Evolutionary conservation across 2,329 filamentous ascomycete species (phyloP).

Genomic region (Fusarium nygamai): DNA sequence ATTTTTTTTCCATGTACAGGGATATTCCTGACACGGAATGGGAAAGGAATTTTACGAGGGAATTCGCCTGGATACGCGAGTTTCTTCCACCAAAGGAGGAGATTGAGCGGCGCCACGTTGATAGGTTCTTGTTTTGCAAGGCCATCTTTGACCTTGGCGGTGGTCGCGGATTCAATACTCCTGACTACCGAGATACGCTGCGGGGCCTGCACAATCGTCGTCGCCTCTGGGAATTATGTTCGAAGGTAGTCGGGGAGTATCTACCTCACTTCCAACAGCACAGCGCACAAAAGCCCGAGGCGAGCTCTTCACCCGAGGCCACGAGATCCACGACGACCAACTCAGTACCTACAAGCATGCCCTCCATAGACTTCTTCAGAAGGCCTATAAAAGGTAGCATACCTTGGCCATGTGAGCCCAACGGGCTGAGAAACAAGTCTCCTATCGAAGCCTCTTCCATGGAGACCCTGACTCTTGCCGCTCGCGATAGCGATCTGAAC

Average conservation of each 20-base stretch:
- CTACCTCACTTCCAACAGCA: no score
- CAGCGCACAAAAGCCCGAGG: no score
- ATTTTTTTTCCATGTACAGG: not conserved
- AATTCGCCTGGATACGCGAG: not conserved
- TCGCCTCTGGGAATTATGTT: not conserved
- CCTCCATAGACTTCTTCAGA: not conserved
- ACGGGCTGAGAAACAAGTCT: not conserved
- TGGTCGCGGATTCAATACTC: not conserved
- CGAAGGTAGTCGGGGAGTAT: no score
- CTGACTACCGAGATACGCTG: not conserved
- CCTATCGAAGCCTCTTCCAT: accelerated
- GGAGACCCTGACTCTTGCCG: not conserved
- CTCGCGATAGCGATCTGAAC: accelerated
- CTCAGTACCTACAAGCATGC: no score
- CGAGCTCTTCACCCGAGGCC: no score
- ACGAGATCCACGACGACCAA: no score
- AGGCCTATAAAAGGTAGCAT: not conserved
- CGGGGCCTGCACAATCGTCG: not conserved
- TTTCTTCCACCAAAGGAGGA: not conserved
- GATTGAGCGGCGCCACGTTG: not conserved
- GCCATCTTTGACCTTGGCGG: not conserved
- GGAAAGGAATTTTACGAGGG: not conserved
- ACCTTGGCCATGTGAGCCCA: not conserved
- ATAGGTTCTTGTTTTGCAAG: not conserved
- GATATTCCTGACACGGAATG: not conserved